Evolutionary conservation across 352 stramenopile genomes (phyloP).

Genomic region (Phytophthora citricola): DNA sequence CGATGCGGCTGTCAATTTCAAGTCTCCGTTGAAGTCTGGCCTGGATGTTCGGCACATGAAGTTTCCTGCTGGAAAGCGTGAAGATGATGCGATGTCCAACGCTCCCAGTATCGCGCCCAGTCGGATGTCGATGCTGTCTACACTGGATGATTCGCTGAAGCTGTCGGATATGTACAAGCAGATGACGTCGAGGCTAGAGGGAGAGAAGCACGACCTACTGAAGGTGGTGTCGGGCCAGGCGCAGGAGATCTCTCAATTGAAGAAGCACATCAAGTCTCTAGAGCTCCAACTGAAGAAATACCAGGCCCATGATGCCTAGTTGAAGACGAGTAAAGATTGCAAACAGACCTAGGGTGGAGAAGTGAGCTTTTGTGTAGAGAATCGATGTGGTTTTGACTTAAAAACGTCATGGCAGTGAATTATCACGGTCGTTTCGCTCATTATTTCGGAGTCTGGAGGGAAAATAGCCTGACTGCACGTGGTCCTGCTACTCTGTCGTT

Average conservation of each 20-base stretch:
- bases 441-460: constrained; percentile 5
- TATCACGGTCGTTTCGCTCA: too few relatives aligned
- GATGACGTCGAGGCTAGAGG: constrained; percentile 77
- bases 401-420: too few relatives aligned
- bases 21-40: constrained; percentile 29
- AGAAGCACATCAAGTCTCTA: constrained; percentile 78
- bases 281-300: constrained; percentile 60
- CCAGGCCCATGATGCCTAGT: constrained; percentile 39
- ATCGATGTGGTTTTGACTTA: constrained; percentile 42
- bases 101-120: constrained; percentile 41
- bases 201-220: constrained; percentile 78
- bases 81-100: constrained; percentile 42
- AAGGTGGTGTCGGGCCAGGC: constrained; percentile 72
- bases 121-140: constrained; percentile 50
- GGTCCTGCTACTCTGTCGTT: too few relatives aligned
- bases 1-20: constrained; percentile 31
- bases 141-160: constrained; percentile 63
- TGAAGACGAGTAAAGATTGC: constrained; percentile 10
- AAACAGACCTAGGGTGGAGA: constrained; percentile 16
- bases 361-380: constrained; percentile 42
- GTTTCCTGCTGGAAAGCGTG: constrained; percentile 30
- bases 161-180: constrained; percentile 88
- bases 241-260: constrained; percentile 79
- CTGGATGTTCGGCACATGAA: constrained; percentile 37
- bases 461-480: constrained; percentile 19